Percentiles rank a stretch among this genome's conserved stretches.
Conservation (phyloP, 2,329 filamentous ascomycete genomes). For the Grosmannia clavigera region DNA sequence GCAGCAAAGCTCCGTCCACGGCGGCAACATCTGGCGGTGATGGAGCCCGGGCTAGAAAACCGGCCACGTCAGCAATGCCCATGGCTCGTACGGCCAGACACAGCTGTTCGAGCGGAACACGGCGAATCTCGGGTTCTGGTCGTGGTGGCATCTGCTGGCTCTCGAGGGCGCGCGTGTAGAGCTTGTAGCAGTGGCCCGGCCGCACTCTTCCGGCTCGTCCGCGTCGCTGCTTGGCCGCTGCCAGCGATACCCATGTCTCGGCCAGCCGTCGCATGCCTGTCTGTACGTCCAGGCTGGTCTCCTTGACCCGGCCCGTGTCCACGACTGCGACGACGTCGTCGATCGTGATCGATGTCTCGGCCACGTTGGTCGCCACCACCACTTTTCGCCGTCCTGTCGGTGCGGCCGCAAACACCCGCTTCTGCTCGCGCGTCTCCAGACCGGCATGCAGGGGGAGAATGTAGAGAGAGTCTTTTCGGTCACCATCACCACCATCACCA, state of each 20-base stretch:
- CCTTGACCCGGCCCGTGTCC: slow-evolving; percentile 89
- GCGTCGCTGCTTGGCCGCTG: slow-evolving; percentile 86
- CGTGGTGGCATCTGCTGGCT: slow-evolving; percentile 63
- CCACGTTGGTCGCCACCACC: slow-evolving; percentile 90
- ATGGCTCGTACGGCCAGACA: slow-evolving; percentile 92
- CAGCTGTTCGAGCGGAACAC: slow-evolving; percentile 86
- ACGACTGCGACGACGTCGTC: slow-evolving; percentile 95
- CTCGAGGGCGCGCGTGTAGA: slow-evolving; percentile 82
- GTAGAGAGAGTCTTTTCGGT: slow-evolving; percentile 34
- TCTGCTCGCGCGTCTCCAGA: slow-evolving; percentile 76
- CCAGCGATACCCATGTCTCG: slow-evolving; percentile 88
- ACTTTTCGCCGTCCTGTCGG: slow-evolving; percentile 79
- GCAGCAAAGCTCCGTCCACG: slow-evolving; percentile 70
- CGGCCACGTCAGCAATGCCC: slow-evolving; percentile 71
- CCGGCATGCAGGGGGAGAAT: slow-evolving; percentile 86
- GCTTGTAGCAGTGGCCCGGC: slow-evolving; percentile 85
- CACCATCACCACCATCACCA: slow-evolving; percentile 14
- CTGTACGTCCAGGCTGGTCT: slow-evolving; percentile 83
- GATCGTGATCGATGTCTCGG: slow-evolving; percentile 96
- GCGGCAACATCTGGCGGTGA: slow-evolving; percentile 79
- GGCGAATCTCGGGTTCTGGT: slow-evolving; percentile 84
- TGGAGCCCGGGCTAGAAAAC: slow-evolving; percentile 73
- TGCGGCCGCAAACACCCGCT: slow-evolving; percentile 66
- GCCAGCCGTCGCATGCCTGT: slow-evolving; percentile 91
- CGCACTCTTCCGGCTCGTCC: slow-evolving; percentile 89